A percentile compares a stretch with the other conserved stretches of the same genome.
These are phyloP conservation scores for Petasospora fabianii DNA, from an alignment of 1,139 yeast species.

Conservation along the genomic window DNA sequence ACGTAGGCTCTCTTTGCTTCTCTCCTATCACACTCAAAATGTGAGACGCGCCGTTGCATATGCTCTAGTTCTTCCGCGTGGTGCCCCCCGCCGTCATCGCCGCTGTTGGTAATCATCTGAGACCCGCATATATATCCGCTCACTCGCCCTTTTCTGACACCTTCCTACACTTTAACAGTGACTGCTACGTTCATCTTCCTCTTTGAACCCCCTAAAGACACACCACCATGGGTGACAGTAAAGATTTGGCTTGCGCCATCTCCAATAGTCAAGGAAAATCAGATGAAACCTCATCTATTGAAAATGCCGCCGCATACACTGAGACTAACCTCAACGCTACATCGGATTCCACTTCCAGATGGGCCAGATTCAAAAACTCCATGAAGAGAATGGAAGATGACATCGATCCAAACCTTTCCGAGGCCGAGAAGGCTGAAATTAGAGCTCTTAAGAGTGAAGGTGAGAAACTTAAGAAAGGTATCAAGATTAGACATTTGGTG, in stretches of 20 bases:
- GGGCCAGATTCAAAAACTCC: conserved; percentile 47
- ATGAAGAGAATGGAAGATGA: conserved; percentile 57
- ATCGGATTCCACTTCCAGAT: conserved; percentile 25
- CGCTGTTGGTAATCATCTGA: no score
- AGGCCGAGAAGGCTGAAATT: conserved; percentile 47
- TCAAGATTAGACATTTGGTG: conserved; percentile 49
- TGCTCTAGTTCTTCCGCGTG: no score
- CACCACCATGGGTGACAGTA: conserved; percentile 14
- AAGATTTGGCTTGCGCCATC: conserved; percentile 5
- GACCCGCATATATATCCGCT: no score
- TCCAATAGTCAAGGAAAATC: conserved; percentile 12
- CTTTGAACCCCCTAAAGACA: background rate
- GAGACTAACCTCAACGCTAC: conserved; percentile 13
- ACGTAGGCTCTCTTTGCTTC: no score
- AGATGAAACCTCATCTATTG: conserved; percentile 22
- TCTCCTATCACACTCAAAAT: no score
- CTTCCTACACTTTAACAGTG: no score
- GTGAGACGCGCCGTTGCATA: no score
- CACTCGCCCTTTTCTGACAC: no score
- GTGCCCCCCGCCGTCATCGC: no score
- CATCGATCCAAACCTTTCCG: conserved; percentile 64
- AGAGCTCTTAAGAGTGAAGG: conserved; percentile 23
- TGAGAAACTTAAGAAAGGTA: conserved; percentile 42
- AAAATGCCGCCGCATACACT: conserved; percentile 20
- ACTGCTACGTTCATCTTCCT: background rate